Percentiles rank a stretch among this genome's conserved stretches.
Conservation (phyloP, 1,284 basidiomycete species). For the Ganoderma sp. region DNA sequence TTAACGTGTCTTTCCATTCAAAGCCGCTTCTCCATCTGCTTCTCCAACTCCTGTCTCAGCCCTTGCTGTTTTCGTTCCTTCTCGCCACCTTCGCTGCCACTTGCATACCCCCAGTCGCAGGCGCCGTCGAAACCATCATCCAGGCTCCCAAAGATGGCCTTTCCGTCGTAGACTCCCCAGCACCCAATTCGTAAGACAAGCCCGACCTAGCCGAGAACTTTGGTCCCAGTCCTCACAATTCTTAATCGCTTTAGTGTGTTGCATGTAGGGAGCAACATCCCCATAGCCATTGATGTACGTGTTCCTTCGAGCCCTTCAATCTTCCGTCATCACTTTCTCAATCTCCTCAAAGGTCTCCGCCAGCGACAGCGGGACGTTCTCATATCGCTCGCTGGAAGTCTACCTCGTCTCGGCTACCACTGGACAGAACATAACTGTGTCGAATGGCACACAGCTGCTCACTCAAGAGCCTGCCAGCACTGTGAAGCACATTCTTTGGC, state of each 20-base stretch:
- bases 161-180: constrained; percentile 55
- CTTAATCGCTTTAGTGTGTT: constrained; percentile 31
- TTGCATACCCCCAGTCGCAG: constrained; percentile 26
- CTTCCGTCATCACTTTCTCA: neutral
- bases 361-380: constrained; percentile 48
- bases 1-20: constrained; percentile 11
- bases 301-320: neutral
- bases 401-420: constrained; percentile 54
- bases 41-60: constrained; percentile 15
- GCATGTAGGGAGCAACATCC: constrained; percentile 45
- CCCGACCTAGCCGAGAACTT: neutral
- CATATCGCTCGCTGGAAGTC: constrained; percentile 52
- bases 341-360: constrained; percentile 44
- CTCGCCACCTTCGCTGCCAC: constrained; percentile 18
- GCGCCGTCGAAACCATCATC: constrained; percentile 37
- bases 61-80: constrained; percentile 24
- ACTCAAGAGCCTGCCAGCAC: constrained; percentile 50
- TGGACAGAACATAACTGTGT: constrained; percentile 53
- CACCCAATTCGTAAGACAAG: constrained; percentile 47
- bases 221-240: constrained; percentile 2
- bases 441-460: constrained; percentile 47
- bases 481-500: constrained; percentile 55
- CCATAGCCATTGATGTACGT: constrained; percentile 53
- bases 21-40: constrained; percentile 8
- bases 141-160: constrained; percentile 55